Percentiles rank a stretch among this genome's conserved stretches.
phyloP scores from a whole-genome alignment of 495 filamentous ascomycete genomes.

The Penicillium taxi region DNA sequence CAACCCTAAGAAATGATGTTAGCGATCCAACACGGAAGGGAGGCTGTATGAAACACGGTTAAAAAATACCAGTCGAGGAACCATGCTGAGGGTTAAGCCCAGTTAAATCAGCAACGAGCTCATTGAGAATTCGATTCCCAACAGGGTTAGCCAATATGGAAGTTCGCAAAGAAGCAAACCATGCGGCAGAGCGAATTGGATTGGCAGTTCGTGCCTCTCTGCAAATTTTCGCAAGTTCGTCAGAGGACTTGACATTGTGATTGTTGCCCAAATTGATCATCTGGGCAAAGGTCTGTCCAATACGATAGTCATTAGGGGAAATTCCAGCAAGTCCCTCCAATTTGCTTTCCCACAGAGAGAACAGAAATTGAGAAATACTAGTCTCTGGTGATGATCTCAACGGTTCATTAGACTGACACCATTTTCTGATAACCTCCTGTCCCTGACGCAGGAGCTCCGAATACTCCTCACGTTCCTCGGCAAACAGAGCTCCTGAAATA shows the following conservation, averaged over 20 bases:
- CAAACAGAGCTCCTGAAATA: constrained; percentile 39
- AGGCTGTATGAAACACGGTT: too few species aligned
- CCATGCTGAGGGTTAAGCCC: constrained; percentile 38
- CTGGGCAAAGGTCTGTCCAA: constrained; percentile 38
- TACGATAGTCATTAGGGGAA: constrained; percentile 29
- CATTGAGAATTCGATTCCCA: constrained; percentile 46
- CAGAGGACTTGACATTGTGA: constrained; percentile 26
- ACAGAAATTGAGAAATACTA: constrained; percentile 19
- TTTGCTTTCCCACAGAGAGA: constrained; percentile 30
- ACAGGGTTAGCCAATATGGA: constrained; percentile 29
- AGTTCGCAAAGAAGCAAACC: constrained; percentile 29
- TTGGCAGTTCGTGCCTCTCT: constrained; percentile 32
- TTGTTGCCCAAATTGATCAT: constrained; percentile 23
- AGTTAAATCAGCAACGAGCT: constrained; percentile 53
- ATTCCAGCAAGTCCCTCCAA: constrained; percentile 24
- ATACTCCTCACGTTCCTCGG: constrained; percentile 51
- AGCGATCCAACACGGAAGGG: too few species aligned
- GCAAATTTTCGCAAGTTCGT: constrained; percentile 29
- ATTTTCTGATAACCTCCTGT: constrained; percentile 44
- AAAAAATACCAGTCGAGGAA: constrained; percentile 32
- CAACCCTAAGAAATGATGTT: too few species aligned
- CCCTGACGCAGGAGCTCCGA: constrained; percentile 52
- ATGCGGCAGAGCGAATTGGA: constrained; percentile 33
- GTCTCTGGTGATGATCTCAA: constrained; percentile 5
- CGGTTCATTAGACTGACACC: constrained; percentile 28